Percentiles rank a stretch among this genome's conserved stretches.
Evolutionary conservation across 768 basidiomycete species (phyloP).

Genomic region (Amanita rimosa): DNA sequence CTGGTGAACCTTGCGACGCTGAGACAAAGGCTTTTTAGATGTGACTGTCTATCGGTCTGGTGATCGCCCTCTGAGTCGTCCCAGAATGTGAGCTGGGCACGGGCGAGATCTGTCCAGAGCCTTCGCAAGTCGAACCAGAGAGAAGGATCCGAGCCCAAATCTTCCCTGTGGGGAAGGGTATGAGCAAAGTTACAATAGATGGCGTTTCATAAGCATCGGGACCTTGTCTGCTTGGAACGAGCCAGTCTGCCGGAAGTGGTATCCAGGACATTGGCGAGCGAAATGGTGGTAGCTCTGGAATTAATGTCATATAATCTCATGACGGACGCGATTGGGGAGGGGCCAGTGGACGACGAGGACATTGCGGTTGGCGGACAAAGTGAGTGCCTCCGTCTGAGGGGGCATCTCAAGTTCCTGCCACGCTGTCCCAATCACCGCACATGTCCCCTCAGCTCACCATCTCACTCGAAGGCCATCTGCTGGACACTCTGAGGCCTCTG

Average conservation of each 20-base stretch:
- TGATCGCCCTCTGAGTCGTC: constrained; percentile 30
- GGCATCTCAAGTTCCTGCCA: too few relatives aligned
- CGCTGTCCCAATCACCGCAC: constrained; percentile 5
- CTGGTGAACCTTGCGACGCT: constrained; percentile 69
- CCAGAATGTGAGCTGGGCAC: constrained; percentile 40
- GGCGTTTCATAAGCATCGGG: background rate
- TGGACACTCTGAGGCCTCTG: constrained; percentile 35
- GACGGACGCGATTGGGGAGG: constrained; percentile 14
- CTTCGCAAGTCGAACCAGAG: constrained; percentile 46
- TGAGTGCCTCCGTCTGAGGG: too few relatives aligned
- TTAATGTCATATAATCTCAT: constrained; percentile 29
- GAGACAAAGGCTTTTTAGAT: constrained; percentile 29
- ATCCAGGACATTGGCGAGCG: constrained; percentile 34
- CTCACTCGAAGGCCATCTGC: constrained; percentile 59
- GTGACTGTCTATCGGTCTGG: constrained; percentile 17
- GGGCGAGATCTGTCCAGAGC: constrained; percentile 44
- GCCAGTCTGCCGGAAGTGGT: constrained; percentile 39
- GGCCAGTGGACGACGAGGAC: background rate
- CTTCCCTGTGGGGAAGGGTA: constrained; percentile 13
- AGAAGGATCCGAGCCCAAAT: constrained; percentile 27
- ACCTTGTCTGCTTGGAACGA: constrained; percentile 29
- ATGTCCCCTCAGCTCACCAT: constrained; percentile 34
- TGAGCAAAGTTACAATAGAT: background rate
- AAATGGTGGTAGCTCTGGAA: constrained; percentile 17
- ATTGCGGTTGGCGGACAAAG: constrained; percentile 2